phyloP scores from a whole-genome alignment of 176 grass and related monocot genomes.

The Tuctoria greenei region DNA sequence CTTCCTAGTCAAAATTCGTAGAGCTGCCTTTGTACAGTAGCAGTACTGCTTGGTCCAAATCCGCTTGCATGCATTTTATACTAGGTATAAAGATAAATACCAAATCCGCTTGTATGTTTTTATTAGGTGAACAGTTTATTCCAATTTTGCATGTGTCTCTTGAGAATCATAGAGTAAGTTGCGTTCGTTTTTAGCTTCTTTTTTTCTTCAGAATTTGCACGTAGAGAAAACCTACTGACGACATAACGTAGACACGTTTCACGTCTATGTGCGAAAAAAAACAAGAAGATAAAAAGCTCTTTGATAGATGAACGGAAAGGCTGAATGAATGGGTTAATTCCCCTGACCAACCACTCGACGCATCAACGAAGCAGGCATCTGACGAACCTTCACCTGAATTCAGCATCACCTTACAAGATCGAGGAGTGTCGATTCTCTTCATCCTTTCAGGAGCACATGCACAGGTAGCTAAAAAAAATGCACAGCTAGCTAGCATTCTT shows the following conservation, averaged over 20 bases:
- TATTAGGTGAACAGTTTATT: too few species aligned
- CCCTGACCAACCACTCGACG: not conserved
- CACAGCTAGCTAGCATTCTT: constrained; percentile 9
- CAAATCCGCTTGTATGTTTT: not conserved
- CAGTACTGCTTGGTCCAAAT: not conserved
- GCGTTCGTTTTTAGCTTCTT: too few species aligned
- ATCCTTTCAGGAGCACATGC: constrained; percentile 1
- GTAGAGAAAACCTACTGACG: not conserved
- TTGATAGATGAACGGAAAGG: not conserved
- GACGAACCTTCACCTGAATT: constrained; percentile 43
- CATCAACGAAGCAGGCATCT: constrained; percentile 36
- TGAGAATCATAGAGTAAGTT: not conserved
- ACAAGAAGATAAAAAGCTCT: not conserved
- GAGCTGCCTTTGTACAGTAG: not conserved
- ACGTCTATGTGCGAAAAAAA: not conserved
- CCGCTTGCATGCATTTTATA: not conserved
- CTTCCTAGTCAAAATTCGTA: not conserved
- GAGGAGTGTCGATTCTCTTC: constrained; percentile 46
- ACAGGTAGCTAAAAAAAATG: too few species aligned
- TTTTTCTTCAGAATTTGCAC: not conserved
- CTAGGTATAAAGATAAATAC: not conserved
- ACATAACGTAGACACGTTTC: not conserved
- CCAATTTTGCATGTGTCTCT: not conserved
- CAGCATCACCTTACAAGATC: constrained; percentile 30
- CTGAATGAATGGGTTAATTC: not conserved